Evolutionary conservation across 2,329 filamentous ascomycete species (phyloP).

Genomic region (Dothidotthia symphoricarpi): DNA sequence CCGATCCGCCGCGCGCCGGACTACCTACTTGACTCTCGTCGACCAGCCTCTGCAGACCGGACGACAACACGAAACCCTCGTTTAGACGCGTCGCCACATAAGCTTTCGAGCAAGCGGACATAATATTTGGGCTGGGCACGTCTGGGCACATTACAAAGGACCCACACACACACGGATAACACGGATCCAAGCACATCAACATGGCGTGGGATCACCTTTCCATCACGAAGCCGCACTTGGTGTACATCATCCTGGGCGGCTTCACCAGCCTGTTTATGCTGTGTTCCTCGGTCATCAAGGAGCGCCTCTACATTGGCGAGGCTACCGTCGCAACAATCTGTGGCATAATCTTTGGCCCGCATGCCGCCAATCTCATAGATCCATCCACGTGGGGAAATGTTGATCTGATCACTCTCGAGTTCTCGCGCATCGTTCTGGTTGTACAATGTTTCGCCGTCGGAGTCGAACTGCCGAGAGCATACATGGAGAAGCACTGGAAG

Average conservation of each 20-base stretch:
- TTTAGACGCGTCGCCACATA: background rate
- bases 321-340: constrained; percentile 89
- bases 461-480: constrained; percentile 85
- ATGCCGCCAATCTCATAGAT: constrained; percentile 78
- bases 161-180: constrained; percentile 10
- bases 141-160: background rate
- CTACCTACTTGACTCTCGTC: too few species aligned
- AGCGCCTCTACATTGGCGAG: constrained; percentile 97
- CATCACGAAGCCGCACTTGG: constrained; percentile 93
- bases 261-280: constrained; percentile 99
- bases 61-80: too few species aligned
- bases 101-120: constrained; percentile 15
- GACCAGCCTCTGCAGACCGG: too few species aligned
- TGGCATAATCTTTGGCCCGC: constrained; percentile 84
- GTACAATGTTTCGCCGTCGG: constrained; percentile 92
- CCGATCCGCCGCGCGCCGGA: too few species aligned
- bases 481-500: constrained; percentile 98
- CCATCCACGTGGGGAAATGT: constrained; percentile 74
- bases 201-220: constrained; percentile 81
- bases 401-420: constrained; percentile 84
- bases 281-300: constrained; percentile 96
- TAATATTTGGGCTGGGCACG: constrained; percentile 8
- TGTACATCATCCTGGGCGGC: constrained; percentile 95
- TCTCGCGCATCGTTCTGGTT: constrained; percentile 83
- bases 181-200: constrained; percentile 10